phyloP scores from a whole-genome alignment of 2,329 filamentous ascomycete species.

The Aspergillus puulaauensis region DNA sequence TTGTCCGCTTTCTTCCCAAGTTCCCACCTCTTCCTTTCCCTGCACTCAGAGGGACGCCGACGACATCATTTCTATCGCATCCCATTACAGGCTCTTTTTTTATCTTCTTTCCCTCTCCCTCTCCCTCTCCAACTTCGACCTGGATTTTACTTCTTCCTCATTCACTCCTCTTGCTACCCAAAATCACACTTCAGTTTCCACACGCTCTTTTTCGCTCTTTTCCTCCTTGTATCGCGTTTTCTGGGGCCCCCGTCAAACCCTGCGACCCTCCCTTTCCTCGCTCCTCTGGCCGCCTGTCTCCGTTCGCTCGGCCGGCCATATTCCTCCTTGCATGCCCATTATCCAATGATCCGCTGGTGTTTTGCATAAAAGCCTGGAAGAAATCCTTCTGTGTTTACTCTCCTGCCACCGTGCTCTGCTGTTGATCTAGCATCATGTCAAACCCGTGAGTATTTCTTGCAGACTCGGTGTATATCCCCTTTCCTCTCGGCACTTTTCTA shows the following conservation, averaged over 20 bases:
- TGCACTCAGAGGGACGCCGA: slow-evolving; percentile 9
- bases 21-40: slow-evolving; percentile 4
- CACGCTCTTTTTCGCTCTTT: slow-evolving; percentile 13
- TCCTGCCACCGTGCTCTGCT: background rate
- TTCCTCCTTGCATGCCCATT: slow-evolving; percentile 5
- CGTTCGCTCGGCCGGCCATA: background rate
- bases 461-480: background rate
- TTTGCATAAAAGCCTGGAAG: slow-evolving; percentile 11
- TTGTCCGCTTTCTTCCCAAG: slow-evolving; percentile 2
- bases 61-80: slow-evolving; percentile 15
- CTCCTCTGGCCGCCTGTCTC: slow-evolving; percentile 13
- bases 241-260: background rate
- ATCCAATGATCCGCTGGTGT: slow-evolving; percentile 18
- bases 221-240: slow-evolving; percentile 8
- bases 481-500: background rate
- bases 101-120: slow-evolving; percentile 14
- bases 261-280: slow-evolving; percentile 12
- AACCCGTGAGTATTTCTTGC: slow-evolving; percentile 21
- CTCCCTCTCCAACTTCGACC: slow-evolving; percentile 17
- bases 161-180: slow-evolving; percentile 1
- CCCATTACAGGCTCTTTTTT: slow-evolving; percentile 14
- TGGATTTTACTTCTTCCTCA: slow-evolving; percentile 9
- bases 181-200: background rate
- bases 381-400: slow-evolving; percentile 7
- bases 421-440: slow-evolving; percentile 18